A percentile compares a stretch with the other conserved stretches of the same genome.
These are phyloP conservation scores for Flaveria linearis DNA, from an alignment of 129 eudicot species.

Conservation along the genomic window DNA sequence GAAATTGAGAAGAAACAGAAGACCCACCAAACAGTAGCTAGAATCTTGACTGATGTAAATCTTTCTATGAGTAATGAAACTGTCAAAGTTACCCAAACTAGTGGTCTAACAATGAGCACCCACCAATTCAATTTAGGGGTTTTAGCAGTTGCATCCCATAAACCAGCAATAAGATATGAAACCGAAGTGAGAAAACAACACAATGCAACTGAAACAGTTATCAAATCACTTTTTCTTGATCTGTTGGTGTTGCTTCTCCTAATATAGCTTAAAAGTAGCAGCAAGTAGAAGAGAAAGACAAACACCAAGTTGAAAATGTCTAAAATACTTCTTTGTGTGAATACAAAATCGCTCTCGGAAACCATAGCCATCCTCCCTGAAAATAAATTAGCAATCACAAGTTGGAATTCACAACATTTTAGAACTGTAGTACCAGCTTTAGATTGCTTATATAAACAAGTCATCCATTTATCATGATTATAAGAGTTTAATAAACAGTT, in stretches of 20 bases:
- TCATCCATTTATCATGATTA: background rate
- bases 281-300: slow-evolving; percentile 36
- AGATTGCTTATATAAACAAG: background rate
- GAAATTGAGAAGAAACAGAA: slow-evolving; percentile 36
- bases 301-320: slow-evolving; percentile 40
- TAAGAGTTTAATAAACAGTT: too few species aligned
- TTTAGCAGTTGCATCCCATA: slow-evolving; percentile 30
- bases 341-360: slow-evolving; percentile 27
- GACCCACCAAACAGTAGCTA: slow-evolving; percentile 48
- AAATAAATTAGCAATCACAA: slow-evolving; percentile 8
- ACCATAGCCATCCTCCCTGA: slow-evolving; percentile 41
- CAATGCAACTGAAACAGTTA: slow-evolving; percentile 28
- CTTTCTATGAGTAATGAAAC: slow-evolving; percentile 46
- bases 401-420: background rate
- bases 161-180: slow-evolving; percentile 39
- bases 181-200: slow-evolving; percentile 41
- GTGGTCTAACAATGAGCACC: slow-evolving; percentile 30
- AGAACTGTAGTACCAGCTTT: slow-evolving; percentile 2
- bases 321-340: slow-evolving; percentile 29
- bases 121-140: slow-evolving; percentile 31
- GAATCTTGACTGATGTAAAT: slow-evolving; percentile 36
- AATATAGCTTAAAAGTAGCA: slow-evolving; percentile 22
- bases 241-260: slow-evolving; percentile 23
- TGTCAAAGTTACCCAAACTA: slow-evolving; percentile 45
- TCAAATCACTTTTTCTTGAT: slow-evolving; percentile 32